phyloP scores from a whole-genome alignment of 495 filamentous ascomycete genomes.

The Hyphodiscus hymeniophilus region DNA sequence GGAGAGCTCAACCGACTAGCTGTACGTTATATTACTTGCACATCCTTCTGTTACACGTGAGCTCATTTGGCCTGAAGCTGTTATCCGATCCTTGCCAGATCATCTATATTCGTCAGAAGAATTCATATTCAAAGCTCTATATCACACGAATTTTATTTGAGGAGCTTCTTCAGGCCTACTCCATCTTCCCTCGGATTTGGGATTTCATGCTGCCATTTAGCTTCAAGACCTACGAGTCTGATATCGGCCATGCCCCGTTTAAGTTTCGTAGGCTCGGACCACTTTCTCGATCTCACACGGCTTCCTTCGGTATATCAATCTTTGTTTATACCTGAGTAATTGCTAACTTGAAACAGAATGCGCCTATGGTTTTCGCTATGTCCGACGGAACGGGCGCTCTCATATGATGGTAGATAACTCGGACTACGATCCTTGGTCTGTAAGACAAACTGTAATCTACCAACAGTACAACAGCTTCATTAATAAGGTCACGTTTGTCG shows the following conservation, averaged over 20 bases:
- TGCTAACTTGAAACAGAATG: slow-evolving; percentile 18
- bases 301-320: slow-evolving; percentile 11
- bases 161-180: slow-evolving; percentile 5
- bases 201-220: slow-evolving; percentile 23
- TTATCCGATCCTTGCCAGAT: slow-evolving; percentile 7
- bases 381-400: slow-evolving; percentile 18
- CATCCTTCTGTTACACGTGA: neutral
- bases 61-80: neutral
- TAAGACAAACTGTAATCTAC: slow-evolving; percentile 16
- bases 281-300: neutral
- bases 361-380: slow-evolving; percentile 24
- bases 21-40: neutral
- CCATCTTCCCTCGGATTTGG: slow-evolving; percentile 14
- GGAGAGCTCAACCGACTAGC: neutral
- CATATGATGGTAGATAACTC: neutral
- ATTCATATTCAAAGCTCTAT: slow-evolving; percentile 18
- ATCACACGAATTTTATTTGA: slow-evolving; percentile 15
- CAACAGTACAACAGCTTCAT: neutral
- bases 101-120: slow-evolving; percentile 8
- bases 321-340: neutral
- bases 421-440: slow-evolving; percentile 13
- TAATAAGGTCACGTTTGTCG: slow-evolving; percentile 4
- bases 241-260: slow-evolving; percentile 13
- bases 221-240: slow-evolving; percentile 18
- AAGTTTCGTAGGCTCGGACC: slow-evolving; percentile 10